These are phyloP conservation scores for Apiospora saccharicola DNA, from an alignment of 2,329 filamentous ascomycete species.

Conservation along the genomic window DNA sequence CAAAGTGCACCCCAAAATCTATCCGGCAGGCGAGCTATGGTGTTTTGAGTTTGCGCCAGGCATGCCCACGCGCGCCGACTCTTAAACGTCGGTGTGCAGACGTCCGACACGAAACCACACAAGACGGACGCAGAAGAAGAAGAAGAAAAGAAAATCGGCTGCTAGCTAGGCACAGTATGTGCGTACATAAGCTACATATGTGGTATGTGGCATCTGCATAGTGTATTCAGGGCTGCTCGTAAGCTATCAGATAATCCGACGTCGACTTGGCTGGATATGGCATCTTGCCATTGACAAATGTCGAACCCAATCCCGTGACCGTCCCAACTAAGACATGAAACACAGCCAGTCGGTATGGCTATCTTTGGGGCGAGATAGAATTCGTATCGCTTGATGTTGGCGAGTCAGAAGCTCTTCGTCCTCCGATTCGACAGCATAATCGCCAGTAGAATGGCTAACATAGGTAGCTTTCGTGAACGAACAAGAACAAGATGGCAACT, in stretches of 20 bases:
- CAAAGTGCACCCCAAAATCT: neutral
- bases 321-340: conserved; percentile 9
- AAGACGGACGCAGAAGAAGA: neutral
- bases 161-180: neutral
- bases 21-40: conserved; percentile 10
- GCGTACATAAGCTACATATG: neutral
- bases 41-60: conserved; percentile 18
- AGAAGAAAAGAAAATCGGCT: neutral
- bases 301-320: conserved; percentile 7
- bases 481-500: neutral
- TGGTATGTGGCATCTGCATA: neutral
- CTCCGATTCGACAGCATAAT: neutral
- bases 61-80: conserved; percentile 1
- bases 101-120: conserved; percentile 3
- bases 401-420: neutral
- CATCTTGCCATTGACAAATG: neutral
- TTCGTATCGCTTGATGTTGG: conserved; percentile 6
- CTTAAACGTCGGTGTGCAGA: conserved; percentile 15
- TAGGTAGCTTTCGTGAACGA: neutral
- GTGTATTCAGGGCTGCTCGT: neutral
- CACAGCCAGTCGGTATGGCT: neutral
- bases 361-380: neutral
- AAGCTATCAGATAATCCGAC: neutral
- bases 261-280: neutral
- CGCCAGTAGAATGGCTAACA: neutral